Evolutionary conservation across 768 basidiomycete genomes (phyloP), one percentile per base, ranked within the genome.

Genomic region (Leccinum variicolor): DNA sequence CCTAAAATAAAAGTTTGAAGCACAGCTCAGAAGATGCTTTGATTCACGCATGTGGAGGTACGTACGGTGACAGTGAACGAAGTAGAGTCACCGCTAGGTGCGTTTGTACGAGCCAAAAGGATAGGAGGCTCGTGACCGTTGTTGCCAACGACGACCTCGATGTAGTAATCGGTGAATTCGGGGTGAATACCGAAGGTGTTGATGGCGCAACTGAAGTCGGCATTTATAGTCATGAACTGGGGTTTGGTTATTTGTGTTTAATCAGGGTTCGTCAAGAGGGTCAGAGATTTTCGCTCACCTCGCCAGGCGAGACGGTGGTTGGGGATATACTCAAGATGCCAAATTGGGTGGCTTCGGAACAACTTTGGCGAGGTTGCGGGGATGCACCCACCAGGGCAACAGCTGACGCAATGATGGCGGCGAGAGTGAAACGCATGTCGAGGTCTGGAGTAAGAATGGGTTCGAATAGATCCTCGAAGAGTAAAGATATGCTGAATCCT

Each of bases 81-180:
- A 23, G 11, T 23, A 46, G 45, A 21, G 13, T 15, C 17, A 25
- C 3, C 13, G 21, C 39, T 41, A n/a, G 45, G 45, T 46, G 45
- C 45, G 14, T 46, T 46, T 6, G 15, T 5, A 26, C 46, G 46
- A 15, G 5, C 9, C 50, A 72, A 51, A 36, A 72, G 67, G 59
- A 72, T 71, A 3, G 66, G 66, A 36, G 73, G 66, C 23, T 72
- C 73, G 28, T 65, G 1, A n/a, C 73, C 70, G 29, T 65, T 72
- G 65, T 72, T 74, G 36, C 66, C 65, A 25, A 51, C 53, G 9
- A 71, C 66, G 17, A 73, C 70, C 52, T 73, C 73, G 19, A 23
- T 23, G 23, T 23, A 23, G 23, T 23, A 23, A 23, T 23, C 70
- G 56, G 63, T 71, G 57, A 51, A 72, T 56, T 62, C 45, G 3